Conservation (phyloP, 441 rosid species). For the Gossypium gossypioides region DNA sequence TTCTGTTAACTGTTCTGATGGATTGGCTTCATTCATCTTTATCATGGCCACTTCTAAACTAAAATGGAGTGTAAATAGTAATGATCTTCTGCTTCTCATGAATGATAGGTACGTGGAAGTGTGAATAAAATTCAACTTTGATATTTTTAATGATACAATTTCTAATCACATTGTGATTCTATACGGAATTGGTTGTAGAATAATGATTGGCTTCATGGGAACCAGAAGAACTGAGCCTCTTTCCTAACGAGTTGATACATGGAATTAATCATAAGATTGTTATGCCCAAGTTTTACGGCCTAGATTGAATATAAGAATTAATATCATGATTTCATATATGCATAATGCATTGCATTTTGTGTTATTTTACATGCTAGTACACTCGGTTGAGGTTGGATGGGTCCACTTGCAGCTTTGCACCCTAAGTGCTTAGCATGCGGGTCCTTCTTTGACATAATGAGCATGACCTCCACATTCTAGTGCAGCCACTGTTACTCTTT, state of each 20-base stretch:
- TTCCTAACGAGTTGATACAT: conserved; percentile 15
- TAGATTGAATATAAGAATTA: conserved; percentile 18
- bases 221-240: conserved; percentile 15
- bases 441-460: conserved; percentile 47
- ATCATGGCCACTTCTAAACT: background rate
- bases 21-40: background rate
- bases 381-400: conserved; percentile 29
- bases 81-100: background rate
- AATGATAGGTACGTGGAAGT: conserved; percentile 23
- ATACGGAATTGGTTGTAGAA: background rate
- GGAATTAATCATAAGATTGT: conserved; percentile 14
- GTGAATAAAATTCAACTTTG: conserved; percentile 14
- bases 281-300: conserved; percentile 13
- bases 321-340: conserved; percentile 5
- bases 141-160: conserved; percentile 8
- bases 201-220: conserved; percentile 41
- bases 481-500: conserved; percentile 40
- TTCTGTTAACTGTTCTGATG: background rate
- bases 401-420: conserved; percentile 47
- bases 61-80: background rate
- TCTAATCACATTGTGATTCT: conserved; percentile 12
- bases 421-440: conserved; percentile 53
- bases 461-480: conserved; percentile 48
- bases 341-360: conserved; percentile 11
- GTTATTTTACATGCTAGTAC: conserved; percentile 16